Evolutionary conservation across 768 basidiomycete genomes (phyloP).

Genomic region (Russula sp.): DNA sequence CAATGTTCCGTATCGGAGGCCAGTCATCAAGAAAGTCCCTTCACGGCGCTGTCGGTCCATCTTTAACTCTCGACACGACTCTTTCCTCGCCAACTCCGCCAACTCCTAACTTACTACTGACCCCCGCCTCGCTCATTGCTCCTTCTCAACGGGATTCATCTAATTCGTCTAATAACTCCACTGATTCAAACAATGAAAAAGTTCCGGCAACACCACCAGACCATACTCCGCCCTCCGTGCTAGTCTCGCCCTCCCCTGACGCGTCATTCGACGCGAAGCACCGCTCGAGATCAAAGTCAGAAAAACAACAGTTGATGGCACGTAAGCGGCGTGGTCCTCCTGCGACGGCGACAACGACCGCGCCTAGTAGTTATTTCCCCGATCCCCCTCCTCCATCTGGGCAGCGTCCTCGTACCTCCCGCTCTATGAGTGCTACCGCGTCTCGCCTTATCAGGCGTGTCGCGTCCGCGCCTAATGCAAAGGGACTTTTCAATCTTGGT

Average conservation of each 20-base stretch:
- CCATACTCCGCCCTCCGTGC: slow-evolving; percentile 21
- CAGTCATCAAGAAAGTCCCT: slow-evolving; percentile 54
- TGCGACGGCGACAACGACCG: slow-evolving; percentile 34
- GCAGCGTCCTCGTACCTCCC: slow-evolving; percentile 49
- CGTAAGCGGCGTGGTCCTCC: slow-evolving; percentile 31
- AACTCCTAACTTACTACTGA: slow-evolving; percentile 43
- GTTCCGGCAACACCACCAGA: slow-evolving; percentile 20
- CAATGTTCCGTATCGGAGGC: slow-evolving; percentile 63
- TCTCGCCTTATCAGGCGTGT: slow-evolving; percentile 91
- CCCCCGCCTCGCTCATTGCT: slow-evolving; percentile 47
- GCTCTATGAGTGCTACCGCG: slow-evolving; percentile 63
- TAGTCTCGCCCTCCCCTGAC: slow-evolving; percentile 22
- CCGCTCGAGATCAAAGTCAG: slow-evolving; percentile 26
- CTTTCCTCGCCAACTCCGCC: slow-evolving; percentile 32
- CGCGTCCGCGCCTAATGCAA: slow-evolving; percentile 94
- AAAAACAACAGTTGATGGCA: slow-evolving; percentile 27
- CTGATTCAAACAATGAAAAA: slow-evolving; percentile 49
- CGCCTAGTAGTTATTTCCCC: slow-evolving; percentile 43
- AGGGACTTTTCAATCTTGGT: slow-evolving; percentile 69
- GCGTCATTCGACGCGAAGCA: slow-evolving; percentile 16
- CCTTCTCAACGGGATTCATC: slow-evolving; percentile 62
- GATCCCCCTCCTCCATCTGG: slow-evolving; percentile 29
- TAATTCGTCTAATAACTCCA: slow-evolving; percentile 73
- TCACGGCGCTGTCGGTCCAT: slow-evolving; percentile 29
- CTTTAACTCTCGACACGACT: slow-evolving; percentile 50